Percentiles rank a stretch among this genome's conserved stretches.
Conservation (phyloP, 2,329 filamentous ascomycete species). For the Corniculantispora saksenae region DNA sequence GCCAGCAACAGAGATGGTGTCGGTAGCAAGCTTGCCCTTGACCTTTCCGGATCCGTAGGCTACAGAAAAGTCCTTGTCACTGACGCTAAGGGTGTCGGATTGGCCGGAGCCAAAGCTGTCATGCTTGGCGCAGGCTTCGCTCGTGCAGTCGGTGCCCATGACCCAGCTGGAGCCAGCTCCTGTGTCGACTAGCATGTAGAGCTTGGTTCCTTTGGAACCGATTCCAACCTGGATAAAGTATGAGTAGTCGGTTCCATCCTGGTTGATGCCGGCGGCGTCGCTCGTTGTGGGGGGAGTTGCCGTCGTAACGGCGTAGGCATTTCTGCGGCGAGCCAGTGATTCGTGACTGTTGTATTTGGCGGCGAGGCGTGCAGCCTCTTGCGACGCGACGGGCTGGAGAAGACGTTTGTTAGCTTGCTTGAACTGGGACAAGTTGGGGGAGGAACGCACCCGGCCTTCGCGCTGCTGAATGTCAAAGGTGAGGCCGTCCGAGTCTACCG, state of each 20-base stretch:
- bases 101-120: slow-evolving; percentile 66
- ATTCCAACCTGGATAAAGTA: slow-evolving; percentile 62
- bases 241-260: slow-evolving; percentile 66
- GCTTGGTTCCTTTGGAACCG: slow-evolving; percentile 53
- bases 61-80: slow-evolving; percentile 60
- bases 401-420: background rate
- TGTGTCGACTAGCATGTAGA: slow-evolving; percentile 67
- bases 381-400: slow-evolving; percentile 34
- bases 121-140: slow-evolving; percentile 67
- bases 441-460: slow-evolving; percentile 31
- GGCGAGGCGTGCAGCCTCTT: slow-evolving; percentile 39
- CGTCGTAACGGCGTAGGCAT: slow-evolving; percentile 48
- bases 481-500: slow-evolving; percentile 27
- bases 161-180: slow-evolving; percentile 79
- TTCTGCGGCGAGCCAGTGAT: slow-evolving; percentile 34
- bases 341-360: slow-evolving; percentile 39
- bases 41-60: slow-evolving; percentile 78
- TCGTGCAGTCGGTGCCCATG: slow-evolving; percentile 70
- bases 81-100: slow-evolving; percentile 63
- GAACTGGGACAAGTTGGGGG: background rate
- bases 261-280: slow-evolving; percentile 57
- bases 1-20: slow-evolving; percentile 67
- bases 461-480: slow-evolving; percentile 46
- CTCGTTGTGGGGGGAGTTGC: slow-evolving; percentile 47
- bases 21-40: slow-evolving; percentile 63